These are phyloP conservation scores for Dictyostelium capitatum DNA, from an alignment of 78 protist species.

Conservation along the genomic window DNA sequence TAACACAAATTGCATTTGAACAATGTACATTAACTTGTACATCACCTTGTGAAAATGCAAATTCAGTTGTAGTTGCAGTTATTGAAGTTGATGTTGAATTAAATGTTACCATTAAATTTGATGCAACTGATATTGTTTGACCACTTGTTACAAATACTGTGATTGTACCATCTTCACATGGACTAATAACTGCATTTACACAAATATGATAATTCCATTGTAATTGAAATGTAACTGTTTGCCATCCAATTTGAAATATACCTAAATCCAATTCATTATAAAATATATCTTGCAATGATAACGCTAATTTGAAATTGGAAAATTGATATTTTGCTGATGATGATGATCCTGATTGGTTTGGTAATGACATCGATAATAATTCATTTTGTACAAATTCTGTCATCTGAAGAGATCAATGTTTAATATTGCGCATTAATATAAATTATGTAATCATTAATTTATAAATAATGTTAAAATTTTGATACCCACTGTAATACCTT, in stretches of 20 bases:
- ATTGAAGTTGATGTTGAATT: neutral
- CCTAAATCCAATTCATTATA: neutral
- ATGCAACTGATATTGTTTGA: neutral
- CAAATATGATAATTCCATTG: conserved; percentile 69
- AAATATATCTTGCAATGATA: neutral
- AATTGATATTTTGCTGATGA: neutral
- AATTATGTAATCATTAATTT: neutral
- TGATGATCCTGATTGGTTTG: neutral
- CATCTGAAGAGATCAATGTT: neutral
- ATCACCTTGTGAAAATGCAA: neutral
- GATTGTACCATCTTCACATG: conserved; percentile 57
- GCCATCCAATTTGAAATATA: conserved; percentile 20
- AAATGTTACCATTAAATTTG: neutral
- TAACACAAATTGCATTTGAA: conserved; percentile 14
- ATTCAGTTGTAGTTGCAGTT: neutral
- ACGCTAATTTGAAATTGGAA: neutral
- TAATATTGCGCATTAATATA: too few species aligned
- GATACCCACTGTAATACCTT: conserved; percentile 4
- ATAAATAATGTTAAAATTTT: too few species aligned
- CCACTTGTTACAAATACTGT: conserved; percentile 3
- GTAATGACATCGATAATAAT: neutral
- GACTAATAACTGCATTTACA: conserved; percentile 24
- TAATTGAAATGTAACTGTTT: neutral
- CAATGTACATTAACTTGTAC: conserved; percentile 25
- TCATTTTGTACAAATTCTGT: conserved; percentile 2